A percentile compares a stretch with the other conserved stretches of the same genome.
phyloP scores from a whole-genome alignment of 805 yeast species.

The Candida railenensis region DNA sequence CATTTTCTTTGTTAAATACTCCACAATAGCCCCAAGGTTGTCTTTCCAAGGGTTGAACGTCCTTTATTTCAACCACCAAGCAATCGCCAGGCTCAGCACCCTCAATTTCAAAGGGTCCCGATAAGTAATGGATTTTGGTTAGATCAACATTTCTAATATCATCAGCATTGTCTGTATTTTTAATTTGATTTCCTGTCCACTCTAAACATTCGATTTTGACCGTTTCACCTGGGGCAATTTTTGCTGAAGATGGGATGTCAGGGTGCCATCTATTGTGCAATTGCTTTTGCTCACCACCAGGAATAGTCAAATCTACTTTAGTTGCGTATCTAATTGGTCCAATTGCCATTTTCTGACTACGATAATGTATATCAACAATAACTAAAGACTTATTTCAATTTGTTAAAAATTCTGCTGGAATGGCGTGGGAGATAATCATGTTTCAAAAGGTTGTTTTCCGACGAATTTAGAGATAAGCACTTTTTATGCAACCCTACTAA shows the following conservation, averaged over 20 bases:
- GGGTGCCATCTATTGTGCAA: conserved; percentile 57
- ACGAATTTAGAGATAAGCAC: background rate
- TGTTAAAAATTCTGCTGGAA: too few relatives aligned
- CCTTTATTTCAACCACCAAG: conserved; percentile 49
- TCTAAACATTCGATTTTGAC: conserved; percentile 51
- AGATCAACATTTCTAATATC: conserved; percentile 47
- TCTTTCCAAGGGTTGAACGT: conserved; percentile 50
- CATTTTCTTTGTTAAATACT: conserved; percentile 46
- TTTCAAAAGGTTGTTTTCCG: too few relatives aligned
- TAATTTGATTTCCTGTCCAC: conserved; percentile 55
- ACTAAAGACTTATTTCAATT: too few relatives aligned
- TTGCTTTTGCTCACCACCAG: conserved; percentile 47
- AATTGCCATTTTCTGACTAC: conserved; percentile 13
- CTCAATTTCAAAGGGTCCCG: conserved; percentile 48
- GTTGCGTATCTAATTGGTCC: conserved; percentile 35
- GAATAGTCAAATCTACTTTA: conserved; percentile 40
- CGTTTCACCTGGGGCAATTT: conserved; percentile 41
- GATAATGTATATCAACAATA: too few relatives aligned
- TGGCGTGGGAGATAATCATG: too few relatives aligned
- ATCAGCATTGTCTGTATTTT: conserved; percentile 47
- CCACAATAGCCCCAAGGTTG: conserved; percentile 58
- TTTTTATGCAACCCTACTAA: background rate
- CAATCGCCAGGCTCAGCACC: conserved; percentile 49
- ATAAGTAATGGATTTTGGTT: conserved; percentile 45
- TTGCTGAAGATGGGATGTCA: conserved; percentile 42